phyloP scores from a whole-genome alignment of 208 protist genomes.

The Sergeia podlipaevii region DNA sequence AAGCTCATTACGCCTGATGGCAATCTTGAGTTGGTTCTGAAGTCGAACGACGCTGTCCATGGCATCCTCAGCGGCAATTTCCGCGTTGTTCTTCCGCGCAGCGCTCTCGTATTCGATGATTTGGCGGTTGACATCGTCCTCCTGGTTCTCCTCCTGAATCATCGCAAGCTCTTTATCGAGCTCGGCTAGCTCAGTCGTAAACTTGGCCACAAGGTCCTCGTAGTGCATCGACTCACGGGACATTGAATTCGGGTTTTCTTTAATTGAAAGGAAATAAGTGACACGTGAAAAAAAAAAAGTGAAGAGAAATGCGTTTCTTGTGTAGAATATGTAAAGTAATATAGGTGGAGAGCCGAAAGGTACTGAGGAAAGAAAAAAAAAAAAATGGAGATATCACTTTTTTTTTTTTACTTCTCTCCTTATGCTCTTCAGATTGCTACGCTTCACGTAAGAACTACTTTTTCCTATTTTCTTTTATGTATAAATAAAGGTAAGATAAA shows the following conservation, averaged over 20 bases:
- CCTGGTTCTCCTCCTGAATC: slow-evolving; percentile 67
- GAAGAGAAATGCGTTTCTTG: not conserved
- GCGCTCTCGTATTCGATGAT: slow-evolving; percentile 58
- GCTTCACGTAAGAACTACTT: no score
- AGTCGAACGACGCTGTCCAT: slow-evolving; percentile 78
- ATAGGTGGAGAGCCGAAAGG: not conserved
- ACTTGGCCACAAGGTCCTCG: not conserved
- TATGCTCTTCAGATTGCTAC: no score
- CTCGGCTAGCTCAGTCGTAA: slow-evolving; percentile 31
- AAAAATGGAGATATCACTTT: slow-evolving; percentile 1
- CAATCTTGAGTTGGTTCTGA: slow-evolving; percentile 87
- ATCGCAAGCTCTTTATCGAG: slow-evolving; percentile 33
- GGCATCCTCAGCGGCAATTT: slow-evolving; percentile 80
- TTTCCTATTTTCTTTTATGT: not conserved
- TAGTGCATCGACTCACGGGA: no score
- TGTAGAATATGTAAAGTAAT: not conserved
- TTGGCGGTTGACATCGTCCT: slow-evolving; percentile 61
- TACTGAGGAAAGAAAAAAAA: not conserved
- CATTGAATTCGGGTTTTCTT: no score
- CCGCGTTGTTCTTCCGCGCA: slow-evolving; percentile 19
- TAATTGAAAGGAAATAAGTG: slow-evolving; percentile 2
- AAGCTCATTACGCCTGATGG: slow-evolving; percentile 70
- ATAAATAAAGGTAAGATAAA: not conserved
- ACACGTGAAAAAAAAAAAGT: not conserved
- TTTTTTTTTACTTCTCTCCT: not conserved